Conservation (phyloP, 495 filamentous ascomycete genomes). For the Penicillium diatomitis region DNA sequence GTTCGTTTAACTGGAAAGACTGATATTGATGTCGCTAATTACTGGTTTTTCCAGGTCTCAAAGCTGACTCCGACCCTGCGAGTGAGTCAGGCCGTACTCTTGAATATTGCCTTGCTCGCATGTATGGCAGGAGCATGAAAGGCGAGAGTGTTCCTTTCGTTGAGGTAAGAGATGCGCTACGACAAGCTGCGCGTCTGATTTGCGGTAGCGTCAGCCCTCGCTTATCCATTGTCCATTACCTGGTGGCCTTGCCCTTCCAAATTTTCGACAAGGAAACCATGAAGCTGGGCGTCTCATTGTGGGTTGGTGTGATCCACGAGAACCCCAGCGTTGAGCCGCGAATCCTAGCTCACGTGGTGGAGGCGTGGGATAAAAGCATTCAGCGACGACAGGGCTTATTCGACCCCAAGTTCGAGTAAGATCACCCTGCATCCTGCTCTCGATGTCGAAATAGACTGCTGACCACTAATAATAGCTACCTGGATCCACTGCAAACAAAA, state of each 20-base stretch:
- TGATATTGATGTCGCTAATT: neutral
- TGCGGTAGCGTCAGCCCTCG: constrained; percentile 65
- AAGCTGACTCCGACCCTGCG: constrained; percentile 2
- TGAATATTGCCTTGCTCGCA: constrained; percentile 34
- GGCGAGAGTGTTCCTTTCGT: constrained; percentile 58
- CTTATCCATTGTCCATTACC: constrained; percentile 67
- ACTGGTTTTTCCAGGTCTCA: constrained; percentile 6
- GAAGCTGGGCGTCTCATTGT: constrained; percentile 88
- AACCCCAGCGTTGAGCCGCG: constrained; percentile 80
- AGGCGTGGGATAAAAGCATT: constrained; percentile 78
- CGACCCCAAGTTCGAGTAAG: constrained; percentile 55
- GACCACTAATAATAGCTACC: constrained; percentile 39
- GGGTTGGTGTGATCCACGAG: constrained; percentile 94
- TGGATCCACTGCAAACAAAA: constrained; percentile 81
- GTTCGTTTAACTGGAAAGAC: neutral
- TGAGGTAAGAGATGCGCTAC: constrained; percentile 70
- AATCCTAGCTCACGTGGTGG: constrained; percentile 71
- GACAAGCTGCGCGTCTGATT: constrained; percentile 74
- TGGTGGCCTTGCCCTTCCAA: constrained; percentile 84
- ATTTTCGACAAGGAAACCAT: constrained; percentile 93
- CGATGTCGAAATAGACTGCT: neutral
- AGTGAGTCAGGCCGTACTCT: constrained; percentile 16
- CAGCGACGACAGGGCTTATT: constrained; percentile 72
- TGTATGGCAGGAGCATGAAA: constrained; percentile 57
- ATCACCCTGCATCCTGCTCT: neutral